Base-by-base conservation (phyloP, 495 filamentous ascomycete genomes). In the Neurospora sp. region DNA sequence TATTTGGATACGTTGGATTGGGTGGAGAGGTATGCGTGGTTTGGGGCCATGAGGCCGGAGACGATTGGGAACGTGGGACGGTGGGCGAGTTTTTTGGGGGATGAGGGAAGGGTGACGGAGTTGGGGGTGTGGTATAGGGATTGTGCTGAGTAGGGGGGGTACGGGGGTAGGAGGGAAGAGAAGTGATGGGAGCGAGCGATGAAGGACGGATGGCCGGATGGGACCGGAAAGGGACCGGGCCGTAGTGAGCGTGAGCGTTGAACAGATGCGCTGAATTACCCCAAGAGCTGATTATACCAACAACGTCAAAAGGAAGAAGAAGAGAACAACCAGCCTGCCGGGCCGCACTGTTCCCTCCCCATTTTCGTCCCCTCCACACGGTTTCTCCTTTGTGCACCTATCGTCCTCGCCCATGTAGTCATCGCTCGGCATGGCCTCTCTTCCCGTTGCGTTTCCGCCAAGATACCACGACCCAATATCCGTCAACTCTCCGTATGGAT, bases 381-480 rank as follows among this genome's bases (percentile, higher is more conserved):
- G 53, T 6, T 65, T 65, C 1, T 65, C 53, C 53, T 65, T 8
- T 65, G 53, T 65, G 27, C 53, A 65, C 22, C 4, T 35, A 18
- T 31, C 53, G 0, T 65, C 27, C 5, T 37, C 47, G 2, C 47
- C 47, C 2, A 7, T 65, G 53, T 65, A 65, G 0, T 65, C 53
- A 35, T 71, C 61, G 16, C 22, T 65, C 4, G 69, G 73, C n/a
- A 75, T 12, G 4, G 71, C 65, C 39, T 41, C 42, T 37, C 71
- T 78, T 37, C 83, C 84, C 14, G 86, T 86, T 2, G 80, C 84
- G n/a, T 78, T 76, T 8, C 82, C 78, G 0, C 88, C 89, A 6
- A 90, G 73, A 77, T 90, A 90, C 88, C 88, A 90, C 42, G 75
- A 79, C 20, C 88, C 88, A 70, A 90, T 88, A 78, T 89, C 83